Evolutionary conservation across 2,329 filamentous ascomycete genomes (phyloP), one percentile per base, ranked within the genome.

Genomic region (Pseudocercospora vitis): DNA sequence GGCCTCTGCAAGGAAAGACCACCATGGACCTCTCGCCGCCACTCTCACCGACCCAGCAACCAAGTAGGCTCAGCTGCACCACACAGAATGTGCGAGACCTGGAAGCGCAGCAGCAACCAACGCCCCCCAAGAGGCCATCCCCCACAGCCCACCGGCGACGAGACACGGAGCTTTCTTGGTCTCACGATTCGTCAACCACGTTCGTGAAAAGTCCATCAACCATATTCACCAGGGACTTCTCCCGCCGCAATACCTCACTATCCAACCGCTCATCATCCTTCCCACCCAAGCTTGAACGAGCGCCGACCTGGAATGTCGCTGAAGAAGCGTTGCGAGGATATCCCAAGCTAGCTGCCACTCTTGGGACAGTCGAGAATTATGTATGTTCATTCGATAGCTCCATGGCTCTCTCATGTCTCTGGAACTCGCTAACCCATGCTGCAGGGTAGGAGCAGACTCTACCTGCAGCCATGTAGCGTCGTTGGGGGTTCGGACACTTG

Each of bases 241-340:
- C 44, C 7, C 49, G 56, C n/a, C 56, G 52, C 11, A 48, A 56
- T 7, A 60, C 50, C n/a, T 42, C 52, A 2, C 48, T 52, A 12
- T 45, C 48, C 28, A 35, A 50, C 18, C 32, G 28, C 52, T 48
- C 42, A 12, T n/a, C 40, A 16, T n/a, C n/a, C n/a, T 39, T 48
- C 16, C 32, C 50, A 9, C 46, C 53, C 3, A 50, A 46, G 14
- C 50, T 58, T 2, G 49, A 58, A 26, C 37, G 53, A 49, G 16
- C 44, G 14, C 50, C 37, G 12, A 56, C 57, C 3, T 56, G 45
- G 39, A 50, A 50, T 14, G 44, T 54, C 18, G 55, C 52, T 11
- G 52, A 57, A 11, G 50, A 57, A 35, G 57, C 61, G 16, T 35
- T 61, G 7, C 55, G 53, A 47, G 59, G 60, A 19, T 63, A 63